Percentiles rank a stretch among this genome's conserved stretches.
phyloP scores from a whole-genome alignment of 805 yeast genomes.

The Saturnispora silvae region DNA sequence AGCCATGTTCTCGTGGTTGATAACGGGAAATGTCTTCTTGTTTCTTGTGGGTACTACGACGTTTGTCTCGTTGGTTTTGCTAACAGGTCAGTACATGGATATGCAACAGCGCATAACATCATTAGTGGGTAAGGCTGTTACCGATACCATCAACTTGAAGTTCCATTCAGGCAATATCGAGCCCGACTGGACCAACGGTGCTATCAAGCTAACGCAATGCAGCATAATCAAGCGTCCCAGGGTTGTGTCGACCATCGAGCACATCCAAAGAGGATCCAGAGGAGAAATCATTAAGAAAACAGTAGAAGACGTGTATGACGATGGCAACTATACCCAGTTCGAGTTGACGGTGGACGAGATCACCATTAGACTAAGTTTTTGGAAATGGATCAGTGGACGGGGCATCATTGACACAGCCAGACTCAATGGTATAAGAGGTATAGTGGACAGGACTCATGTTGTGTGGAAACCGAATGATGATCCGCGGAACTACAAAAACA shows the following conservation, averaged over 20 bases:
- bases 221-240: conserved; percentile 78
- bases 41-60: conserved; percentile 86
- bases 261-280: conserved; percentile 21
- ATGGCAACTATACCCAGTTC: conserved; percentile 93
- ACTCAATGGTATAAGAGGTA: conserved; percentile 80
- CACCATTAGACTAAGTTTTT: conserved; percentile 66
- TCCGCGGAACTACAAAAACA: conserved; percentile 68
- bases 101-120: conserved; percentile 85
- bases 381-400: conserved; percentile 81
- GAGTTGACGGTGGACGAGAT: conserved; percentile 85
- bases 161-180: conserved; percentile 87
- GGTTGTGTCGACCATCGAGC: conserved; percentile 23
- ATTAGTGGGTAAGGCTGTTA: conserved; percentile 69
- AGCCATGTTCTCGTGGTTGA: conserved; percentile 85
- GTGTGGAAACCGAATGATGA: conserved; percentile 73
- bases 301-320: conserved; percentile 37
- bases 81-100: conserved; percentile 70
- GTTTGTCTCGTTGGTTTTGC: conserved; percentile 69
- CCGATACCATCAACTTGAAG: conserved; percentile 69
- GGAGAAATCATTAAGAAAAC: conserved; percentile 9
- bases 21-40: conserved; percentile 76
- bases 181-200: conserved; percentile 88
- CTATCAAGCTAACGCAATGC: conserved; percentile 73
- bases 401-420: conserved; percentile 79
- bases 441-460: conserved; percentile 84